These are phyloP conservation scores for Candida peoriensis DNA, from an alignment of 805 yeast genomes.

Conservation along the genomic window DNA sequence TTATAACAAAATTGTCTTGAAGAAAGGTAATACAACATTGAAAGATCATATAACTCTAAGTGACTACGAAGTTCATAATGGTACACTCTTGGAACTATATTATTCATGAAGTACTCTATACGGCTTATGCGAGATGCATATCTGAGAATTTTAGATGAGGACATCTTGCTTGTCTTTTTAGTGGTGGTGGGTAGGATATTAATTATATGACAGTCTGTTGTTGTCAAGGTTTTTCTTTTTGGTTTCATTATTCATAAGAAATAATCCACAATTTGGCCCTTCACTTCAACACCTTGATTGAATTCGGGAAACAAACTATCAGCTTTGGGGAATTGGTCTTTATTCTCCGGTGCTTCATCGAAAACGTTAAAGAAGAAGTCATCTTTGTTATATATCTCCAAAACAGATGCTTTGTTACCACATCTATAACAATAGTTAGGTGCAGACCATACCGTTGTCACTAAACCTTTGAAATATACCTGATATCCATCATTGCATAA, in stretches of 20 bases:
- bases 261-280: conserved; percentile 44
- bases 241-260: conserved; percentile 31
- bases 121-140: neutral
- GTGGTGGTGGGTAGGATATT: too few relatives aligned
- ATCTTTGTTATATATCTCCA: conserved; percentile 72
- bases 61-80: conserved; percentile 93
- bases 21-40: conserved; percentile 78
- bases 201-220: too few relatives aligned
- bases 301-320: conserved; percentile 12
- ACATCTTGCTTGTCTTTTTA: too few relatives aligned
- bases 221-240: conserved; percentile 1
- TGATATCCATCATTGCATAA: conserved; percentile 95
- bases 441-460: conserved; percentile 97
- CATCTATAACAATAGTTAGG: conserved; percentile 97
- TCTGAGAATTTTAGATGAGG: too few relatives aligned
- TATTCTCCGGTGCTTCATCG: conserved; percentile 95
- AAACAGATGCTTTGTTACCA: conserved; percentile 96
- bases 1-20: conserved; percentile 59
- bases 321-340: conserved; percentile 34
- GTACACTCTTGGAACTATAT: conserved; percentile 81
- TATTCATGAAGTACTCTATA: conserved; percentile 47
- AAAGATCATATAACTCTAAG: conserved; percentile 89
- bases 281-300: conserved; percentile 6
- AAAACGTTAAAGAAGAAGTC: conserved; percentile 81
- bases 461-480: conserved; percentile 81